Conservation (phyloP, 2,329 filamentous ascomycete genomes). For the Alternaria sp. region DNA sequence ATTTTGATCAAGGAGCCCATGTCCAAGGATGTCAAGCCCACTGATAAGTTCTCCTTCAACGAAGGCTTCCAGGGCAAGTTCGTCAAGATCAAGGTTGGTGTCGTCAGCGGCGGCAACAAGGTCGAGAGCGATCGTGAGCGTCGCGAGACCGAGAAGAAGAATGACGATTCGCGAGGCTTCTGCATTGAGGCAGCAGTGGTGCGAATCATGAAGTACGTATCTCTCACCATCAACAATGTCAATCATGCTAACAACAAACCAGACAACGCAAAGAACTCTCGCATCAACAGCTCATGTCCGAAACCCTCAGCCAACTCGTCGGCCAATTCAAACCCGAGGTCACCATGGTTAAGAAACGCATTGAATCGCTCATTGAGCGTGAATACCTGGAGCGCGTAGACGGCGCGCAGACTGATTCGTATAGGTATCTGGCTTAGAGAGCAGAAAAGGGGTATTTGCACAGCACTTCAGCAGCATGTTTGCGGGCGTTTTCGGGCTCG, state of each 20-base stretch:
- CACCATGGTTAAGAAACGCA: conserved; percentile 78
- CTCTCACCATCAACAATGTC: too few relatives aligned
- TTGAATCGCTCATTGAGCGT: conserved; percentile 76
- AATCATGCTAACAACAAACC: conserved; percentile 22
- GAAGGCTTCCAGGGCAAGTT: conserved; percentile 79
- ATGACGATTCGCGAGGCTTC: conserved; percentile 72
- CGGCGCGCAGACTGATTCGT: conserved; percentile 65
- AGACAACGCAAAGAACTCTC: conserved; percentile 76
- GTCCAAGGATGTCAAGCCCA: conserved; percentile 75
- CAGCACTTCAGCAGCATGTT: conserved; percentile 2
- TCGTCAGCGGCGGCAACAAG: conserved; percentile 80
- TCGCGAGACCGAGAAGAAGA: conserved; percentile 76
- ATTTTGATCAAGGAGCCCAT: conserved; percentile 81
- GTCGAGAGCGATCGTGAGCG: conserved; percentile 75
- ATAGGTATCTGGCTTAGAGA: conserved; percentile 73
- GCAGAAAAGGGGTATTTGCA: not conserved
- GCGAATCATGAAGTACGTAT: conserved; percentile 80
- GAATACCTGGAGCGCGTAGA: conserved; percentile 81
- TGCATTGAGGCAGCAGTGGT: conserved; percentile 79
- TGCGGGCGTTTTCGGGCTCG: not conserved
- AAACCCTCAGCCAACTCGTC: conserved; percentile 73
- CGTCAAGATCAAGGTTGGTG: conserved; percentile 86
- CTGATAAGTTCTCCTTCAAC: conserved; percentile 85
- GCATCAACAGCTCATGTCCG: conserved; percentile 72
- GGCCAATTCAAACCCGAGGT: conserved; percentile 78